A percentile compares a stretch with the other conserved stretches of the same genome.
Evolutionary conservation across 2,329 filamentous ascomycete species (phyloP).

Genomic region (Neopestalotiopsis sp.): DNA sequence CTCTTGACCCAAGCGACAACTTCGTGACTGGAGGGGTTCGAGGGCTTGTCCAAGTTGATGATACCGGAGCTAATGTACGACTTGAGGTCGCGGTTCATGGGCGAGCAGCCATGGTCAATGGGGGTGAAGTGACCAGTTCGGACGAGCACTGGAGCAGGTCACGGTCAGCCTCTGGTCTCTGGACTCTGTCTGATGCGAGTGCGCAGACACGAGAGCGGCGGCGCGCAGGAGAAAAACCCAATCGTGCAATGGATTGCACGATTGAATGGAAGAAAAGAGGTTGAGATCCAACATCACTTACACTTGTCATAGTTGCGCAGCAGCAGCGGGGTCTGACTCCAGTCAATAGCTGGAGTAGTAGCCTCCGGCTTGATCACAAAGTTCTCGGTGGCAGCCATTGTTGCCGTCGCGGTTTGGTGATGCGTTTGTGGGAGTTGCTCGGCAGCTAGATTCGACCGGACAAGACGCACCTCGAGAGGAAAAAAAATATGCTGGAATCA

Average conservation of each 20-base stretch:
- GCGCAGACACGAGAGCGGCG: slow-evolving; percentile 1
- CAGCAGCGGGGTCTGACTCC: slow-evolving; percentile 89
- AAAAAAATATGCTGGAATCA: slow-evolving; percentile 20
- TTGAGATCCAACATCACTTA: slow-evolving; percentile 51
- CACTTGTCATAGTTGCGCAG: slow-evolving; percentile 95
- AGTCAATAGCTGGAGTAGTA: slow-evolving; percentile 77
- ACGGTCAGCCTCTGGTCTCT: slow-evolving; percentile 2
- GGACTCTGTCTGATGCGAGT: slow-evolving; percentile 4
- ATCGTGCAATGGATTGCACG: background rate
- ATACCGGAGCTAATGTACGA: slow-evolving; percentile 96
- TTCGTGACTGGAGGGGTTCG: slow-evolving; percentile 97
- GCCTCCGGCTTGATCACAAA: slow-evolving; percentile 93
- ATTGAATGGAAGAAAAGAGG: background rate
- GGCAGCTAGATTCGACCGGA: slow-evolving; percentile 20
- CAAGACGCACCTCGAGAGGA: slow-evolving; percentile 24
- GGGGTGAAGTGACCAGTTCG: slow-evolving; percentile 97
- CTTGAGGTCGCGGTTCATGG: slow-evolving; percentile 93
- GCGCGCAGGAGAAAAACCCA: slow-evolving; percentile 8
- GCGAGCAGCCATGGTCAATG: slow-evolving; percentile 90
- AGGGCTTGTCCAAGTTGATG: slow-evolving; percentile 97
- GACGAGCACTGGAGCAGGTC: slow-evolving; percentile 70
- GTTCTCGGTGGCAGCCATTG: slow-evolving; percentile 56
- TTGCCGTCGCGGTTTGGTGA: background rate
- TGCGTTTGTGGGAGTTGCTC: background rate
- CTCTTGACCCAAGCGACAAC: slow-evolving; percentile 99